Evolutionary conservation across 768 basidiomycete genomes (phyloP).

Genomic region (Postia placenta): DNA sequence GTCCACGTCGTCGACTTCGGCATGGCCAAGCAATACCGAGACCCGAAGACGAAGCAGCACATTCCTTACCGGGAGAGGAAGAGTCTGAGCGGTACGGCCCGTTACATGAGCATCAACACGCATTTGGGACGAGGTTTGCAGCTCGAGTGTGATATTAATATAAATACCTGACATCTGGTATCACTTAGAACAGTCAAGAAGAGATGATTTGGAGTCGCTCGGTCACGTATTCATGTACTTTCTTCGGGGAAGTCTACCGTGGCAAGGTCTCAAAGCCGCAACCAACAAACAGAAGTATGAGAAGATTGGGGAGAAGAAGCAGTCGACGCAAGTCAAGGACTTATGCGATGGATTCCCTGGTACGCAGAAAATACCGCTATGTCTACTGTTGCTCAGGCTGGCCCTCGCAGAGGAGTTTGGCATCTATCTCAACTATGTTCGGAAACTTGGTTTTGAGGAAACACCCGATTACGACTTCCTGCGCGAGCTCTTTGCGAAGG

Average conservation of each 20-base stretch:
- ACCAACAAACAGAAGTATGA: slow-evolving; percentile 99
- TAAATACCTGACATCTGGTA: background rate
- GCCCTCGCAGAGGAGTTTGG: slow-evolving; percentile 82
- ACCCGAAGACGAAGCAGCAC: slow-evolving; percentile 98
- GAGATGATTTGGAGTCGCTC: slow-evolving; percentile 97
- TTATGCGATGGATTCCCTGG: slow-evolving; percentile 94
- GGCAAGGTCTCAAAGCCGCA: slow-evolving; percentile 99
- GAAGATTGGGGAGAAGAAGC: slow-evolving; percentile 99
- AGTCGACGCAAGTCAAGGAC: slow-evolving; percentile 96
- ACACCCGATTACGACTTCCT: slow-evolving; percentile 99
- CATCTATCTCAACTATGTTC: slow-evolving; percentile 98
- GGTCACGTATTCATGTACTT: slow-evolving; percentile 99
- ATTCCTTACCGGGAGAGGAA: slow-evolving; percentile 99
- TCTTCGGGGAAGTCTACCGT: slow-evolving; percentile 90
- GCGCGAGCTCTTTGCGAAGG: slow-evolving; percentile 89
- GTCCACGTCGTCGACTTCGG: slow-evolving; percentile 98
- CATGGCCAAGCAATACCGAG: slow-evolving; percentile 99
- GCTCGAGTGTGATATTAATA: slow-evolving; percentile 6
- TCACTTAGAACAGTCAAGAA: slow-evolving; percentile 72
- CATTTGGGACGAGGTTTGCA: slow-evolving; percentile 88
- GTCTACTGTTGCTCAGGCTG: slow-evolving; percentile 1
- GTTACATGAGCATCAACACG: slow-evolving; percentile 99
- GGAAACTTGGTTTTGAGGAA: slow-evolving; percentile 98
- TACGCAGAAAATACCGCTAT: slow-evolving; percentile 27
- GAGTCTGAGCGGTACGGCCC: slow-evolving; percentile 92